These are phyloP conservation scores for Iodosphaeria phyllophila DNA, from an alignment of 2,329 filamentous ascomycete species.

Conservation along the genomic window DNA sequence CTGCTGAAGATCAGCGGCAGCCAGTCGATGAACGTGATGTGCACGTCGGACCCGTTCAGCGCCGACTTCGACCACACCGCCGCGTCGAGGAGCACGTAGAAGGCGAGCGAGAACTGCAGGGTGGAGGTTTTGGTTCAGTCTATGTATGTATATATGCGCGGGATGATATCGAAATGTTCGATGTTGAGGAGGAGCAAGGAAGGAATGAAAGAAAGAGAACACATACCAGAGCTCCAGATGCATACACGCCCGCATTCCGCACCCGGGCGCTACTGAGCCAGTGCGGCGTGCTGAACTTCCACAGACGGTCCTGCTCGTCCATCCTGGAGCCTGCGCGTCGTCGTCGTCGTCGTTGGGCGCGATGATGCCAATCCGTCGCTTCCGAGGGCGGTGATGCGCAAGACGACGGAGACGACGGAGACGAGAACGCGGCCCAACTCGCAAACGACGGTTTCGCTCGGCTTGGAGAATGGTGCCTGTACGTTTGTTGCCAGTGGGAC, in stretches of 20 bases:
- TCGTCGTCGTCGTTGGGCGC: not conserved
- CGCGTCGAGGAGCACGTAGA: conserved; percentile 49
- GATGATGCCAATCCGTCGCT: no score
- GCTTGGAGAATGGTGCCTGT: no score
- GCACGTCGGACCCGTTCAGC: conserved; percentile 38
- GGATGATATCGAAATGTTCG: no score
- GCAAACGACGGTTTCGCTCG: no score
- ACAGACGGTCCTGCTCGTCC: conserved; percentile 48
- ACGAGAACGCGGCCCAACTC: no score
- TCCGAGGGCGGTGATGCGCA: no score
- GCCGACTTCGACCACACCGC: conserved; percentile 46
- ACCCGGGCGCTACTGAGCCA: conserved; percentile 48
- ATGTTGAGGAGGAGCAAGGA: not conserved
- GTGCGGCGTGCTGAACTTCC: conserved; percentile 47
- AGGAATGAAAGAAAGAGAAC: not conserved
- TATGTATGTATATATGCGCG: no score
- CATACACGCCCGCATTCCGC: conserved; percentile 44
- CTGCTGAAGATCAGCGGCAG: conserved; percentile 48
- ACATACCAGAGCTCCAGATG: conserved; percentile 42
- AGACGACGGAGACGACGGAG: no score
- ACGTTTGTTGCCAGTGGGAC: no score
- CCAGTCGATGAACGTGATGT: conserved; percentile 53
- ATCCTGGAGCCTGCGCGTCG: conserved; percentile 16
- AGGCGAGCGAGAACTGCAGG: conserved; percentile 45
- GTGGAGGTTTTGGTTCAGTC: no score